Base-by-base conservation (phyloP, 805 yeast genomes). In the Myxozyma melibiosi region DNA sequence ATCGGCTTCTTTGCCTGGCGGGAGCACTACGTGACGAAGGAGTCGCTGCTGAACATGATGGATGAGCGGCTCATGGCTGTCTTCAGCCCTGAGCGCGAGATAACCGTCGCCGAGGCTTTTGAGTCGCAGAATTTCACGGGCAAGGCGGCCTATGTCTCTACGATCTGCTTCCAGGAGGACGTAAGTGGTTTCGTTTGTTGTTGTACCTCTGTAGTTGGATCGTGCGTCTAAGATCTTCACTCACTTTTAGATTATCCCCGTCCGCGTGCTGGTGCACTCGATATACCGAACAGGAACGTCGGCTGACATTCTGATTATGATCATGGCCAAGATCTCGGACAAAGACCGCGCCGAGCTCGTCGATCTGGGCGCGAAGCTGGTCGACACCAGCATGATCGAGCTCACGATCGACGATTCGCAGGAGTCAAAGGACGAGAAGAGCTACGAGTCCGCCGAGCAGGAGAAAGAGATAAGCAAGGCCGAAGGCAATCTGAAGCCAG, bases 361-460 rank as follows among this genome's bases (percentile, higher is more conserved):
- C 11, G 35, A 44, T 22, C 43, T 60, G 4, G 64, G 64, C 2
- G 64, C 62, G 5, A 60, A 53, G n/a, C 30, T 60, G 31, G 62
- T 60, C 22, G 64, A 60, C 24, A 53, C 62, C 11, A 43, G 41
- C 11, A 34, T 31, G 31, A 41, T 58, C 31, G 46, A 55, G n/a
- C 27, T 52, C 33, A 37, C 41, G 6, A 44, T 46, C n/a, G 58
- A 47, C 28, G 57, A 50, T 18, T 35, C 56, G 16, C 40, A 39
- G 9, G 30, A 38, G 24, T 43, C 47, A n/a, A 39, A 52, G n/a
- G 58, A 51, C 42, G 58, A 58, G 24, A 40, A 54, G 27, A 27
- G 20, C 9, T 27, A 31, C 24, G 55, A 51, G 31, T 34, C n/a
- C 20, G 25, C 24, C 1, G 39, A 51, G 37, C 33, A 52, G 30